These are phyloP conservation scores for Hyphodiscus sp. DNA, from an alignment of 2,329 filamentous ascomycete genomes.

Conservation along the genomic window DNA sequence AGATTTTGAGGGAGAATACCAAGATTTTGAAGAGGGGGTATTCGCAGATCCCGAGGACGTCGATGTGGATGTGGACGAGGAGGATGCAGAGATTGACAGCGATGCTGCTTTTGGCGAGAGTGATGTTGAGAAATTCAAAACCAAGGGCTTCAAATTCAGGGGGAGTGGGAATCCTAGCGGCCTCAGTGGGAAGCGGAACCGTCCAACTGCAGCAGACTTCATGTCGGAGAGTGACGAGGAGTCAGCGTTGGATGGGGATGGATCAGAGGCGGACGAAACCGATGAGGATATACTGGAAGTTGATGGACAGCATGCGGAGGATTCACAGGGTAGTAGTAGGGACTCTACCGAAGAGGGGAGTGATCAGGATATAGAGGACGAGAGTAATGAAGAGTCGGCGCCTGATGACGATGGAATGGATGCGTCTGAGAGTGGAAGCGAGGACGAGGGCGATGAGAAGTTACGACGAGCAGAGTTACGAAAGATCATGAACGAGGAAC, in stretches of 20 bases:
- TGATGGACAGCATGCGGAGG: conserved; percentile 23
- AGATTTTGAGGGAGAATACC: conserved; percentile 26
- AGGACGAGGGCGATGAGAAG: conserved; percentile 27
- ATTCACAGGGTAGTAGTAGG: neutral
- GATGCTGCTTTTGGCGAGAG: conserved; percentile 72
- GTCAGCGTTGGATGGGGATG: conserved; percentile 25
- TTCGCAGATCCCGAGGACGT: conserved; percentile 46
- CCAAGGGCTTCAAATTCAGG: conserved; percentile 64
- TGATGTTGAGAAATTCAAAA: conserved; percentile 75
- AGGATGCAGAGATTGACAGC: conserved; percentile 55
- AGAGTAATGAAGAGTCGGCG: conserved; percentile 28
- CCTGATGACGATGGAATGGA: conserved; percentile 31
- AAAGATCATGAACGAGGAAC: conserved; percentile 61
- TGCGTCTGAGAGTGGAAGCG: conserved; percentile 22
- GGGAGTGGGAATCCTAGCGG: conserved; percentile 48
- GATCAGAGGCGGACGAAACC: conserved; percentile 21
- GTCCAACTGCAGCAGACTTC: conserved; percentile 50
- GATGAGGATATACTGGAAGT: conserved; percentile 30
- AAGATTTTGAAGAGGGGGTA: conserved; percentile 14
- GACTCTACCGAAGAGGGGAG: conserved; percentile 24
- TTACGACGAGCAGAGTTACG: conserved; percentile 51
- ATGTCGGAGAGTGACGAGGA: conserved; percentile 39
- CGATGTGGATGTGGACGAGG: conserved; percentile 47
- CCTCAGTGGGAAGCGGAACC: conserved; percentile 29
- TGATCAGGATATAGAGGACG: conserved; percentile 24